A percentile compares a stretch with the other conserved stretches of the same genome.
Evolutionary conservation across 805 yeast species (phyloP).

Genomic region (Yamadazyma nakazawae): DNA sequence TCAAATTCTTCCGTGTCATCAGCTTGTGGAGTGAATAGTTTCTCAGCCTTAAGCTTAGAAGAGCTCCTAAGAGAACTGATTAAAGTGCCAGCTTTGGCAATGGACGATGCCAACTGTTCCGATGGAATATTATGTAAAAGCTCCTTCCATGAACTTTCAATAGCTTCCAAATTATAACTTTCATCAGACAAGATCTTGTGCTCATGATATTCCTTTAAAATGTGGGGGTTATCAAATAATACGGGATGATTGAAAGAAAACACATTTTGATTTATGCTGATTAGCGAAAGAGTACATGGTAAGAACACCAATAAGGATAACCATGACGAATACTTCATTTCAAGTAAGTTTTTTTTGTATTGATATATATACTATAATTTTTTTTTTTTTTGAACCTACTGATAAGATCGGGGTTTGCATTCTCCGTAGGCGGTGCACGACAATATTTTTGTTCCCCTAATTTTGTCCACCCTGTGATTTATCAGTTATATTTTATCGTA

Average conservation of each 20-base stretch:
- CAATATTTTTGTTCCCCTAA: too few species aligned
- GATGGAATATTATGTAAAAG: neutral
- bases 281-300: neutral
- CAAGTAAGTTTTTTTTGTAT: too few species aligned
- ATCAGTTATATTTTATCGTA: too few species aligned
- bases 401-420: too few species aligned
- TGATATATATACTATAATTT: too few species aligned
- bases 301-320: neutral
- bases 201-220: conserved; percentile 9
- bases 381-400: too few species aligned
- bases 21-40: neutral
- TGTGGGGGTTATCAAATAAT: conserved; percentile 11
- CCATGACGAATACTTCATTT: neutral
- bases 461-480: too few species aligned
- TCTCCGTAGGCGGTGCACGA: too few species aligned
- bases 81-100: neutral
- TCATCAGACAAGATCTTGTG: conserved; percentile 2
- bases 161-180: neutral
- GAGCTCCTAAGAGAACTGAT: neutral
- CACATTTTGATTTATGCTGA: conserved; percentile 5
- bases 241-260: conserved; percentile 8
- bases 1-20: conserved; percentile 7
- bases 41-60: neutral
- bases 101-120: conserved; percentile 1
- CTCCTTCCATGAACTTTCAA: conserved; percentile 1